A percentile compares a stretch with the other conserved stretches of the same genome.
Conservation (phyloP, 352 stramenopile species). For the Detonula confervacea region DNA sequence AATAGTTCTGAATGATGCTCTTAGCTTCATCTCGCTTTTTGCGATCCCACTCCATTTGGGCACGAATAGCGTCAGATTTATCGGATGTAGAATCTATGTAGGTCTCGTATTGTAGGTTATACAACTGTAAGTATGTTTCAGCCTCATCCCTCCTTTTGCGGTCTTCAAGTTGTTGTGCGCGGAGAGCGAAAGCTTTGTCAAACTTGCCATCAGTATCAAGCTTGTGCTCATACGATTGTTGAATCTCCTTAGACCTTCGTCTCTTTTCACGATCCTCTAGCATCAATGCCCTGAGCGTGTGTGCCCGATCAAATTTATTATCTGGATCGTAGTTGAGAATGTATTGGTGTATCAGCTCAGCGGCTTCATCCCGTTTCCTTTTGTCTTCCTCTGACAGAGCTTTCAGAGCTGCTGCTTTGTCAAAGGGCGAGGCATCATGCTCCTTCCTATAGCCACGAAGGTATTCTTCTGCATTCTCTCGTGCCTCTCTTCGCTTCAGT, state of each 20-base stretch:
- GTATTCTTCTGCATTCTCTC: not conserved
- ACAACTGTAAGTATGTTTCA: not conserved
- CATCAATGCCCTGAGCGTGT: not conserved
- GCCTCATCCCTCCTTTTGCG: not conserved
- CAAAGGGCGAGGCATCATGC: not conserved
- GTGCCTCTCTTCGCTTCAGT: not conserved
- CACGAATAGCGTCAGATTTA: not conserved
- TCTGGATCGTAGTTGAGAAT: not conserved
- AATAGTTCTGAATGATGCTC: not conserved
- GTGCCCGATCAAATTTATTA: not conserved
- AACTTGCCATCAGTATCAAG: not conserved
- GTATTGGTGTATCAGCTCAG: not conserved
- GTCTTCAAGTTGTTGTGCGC: not conserved
- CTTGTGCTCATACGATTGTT: not conserved
- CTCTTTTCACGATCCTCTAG: not conserved
- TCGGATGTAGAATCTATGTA: not conserved
- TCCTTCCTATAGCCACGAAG: not conserved
- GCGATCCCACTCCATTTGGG: not conserved
- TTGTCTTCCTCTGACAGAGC: not conserved
- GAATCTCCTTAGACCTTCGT: not conserved
- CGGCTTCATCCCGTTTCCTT: not conserved
- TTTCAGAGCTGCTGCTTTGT: not conserved
- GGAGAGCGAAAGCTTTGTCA: not conserved
- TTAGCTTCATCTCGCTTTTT: not conserved
- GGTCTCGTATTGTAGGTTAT: not conserved